A percentile compares a stretch with the other conserved stretches of the same genome.
phyloP scores from a whole-genome alignment of 257 asterid genomes.

The Handroanthus guayacan region DNA sequence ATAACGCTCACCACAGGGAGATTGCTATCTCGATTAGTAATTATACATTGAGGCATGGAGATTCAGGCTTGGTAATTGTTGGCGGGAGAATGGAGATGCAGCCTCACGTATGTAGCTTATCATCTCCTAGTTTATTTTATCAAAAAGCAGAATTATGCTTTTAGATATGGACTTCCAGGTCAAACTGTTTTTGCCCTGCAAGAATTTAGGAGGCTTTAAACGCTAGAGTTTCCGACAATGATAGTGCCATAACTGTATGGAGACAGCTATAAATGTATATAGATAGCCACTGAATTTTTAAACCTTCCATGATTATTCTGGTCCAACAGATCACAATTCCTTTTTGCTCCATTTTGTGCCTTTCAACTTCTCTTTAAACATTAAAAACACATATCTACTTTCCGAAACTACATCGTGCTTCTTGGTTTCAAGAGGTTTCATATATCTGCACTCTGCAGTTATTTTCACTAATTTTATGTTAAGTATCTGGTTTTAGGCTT shows the following conservation, averaged over 20 bases:
- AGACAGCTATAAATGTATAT: constrained; percentile 13
- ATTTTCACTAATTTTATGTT: not conserved
- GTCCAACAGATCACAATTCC: constrained; percentile 6
- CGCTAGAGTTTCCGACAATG: constrained; percentile 14
- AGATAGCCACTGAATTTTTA: constrained; percentile 14
- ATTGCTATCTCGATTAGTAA: constrained; percentile 84
- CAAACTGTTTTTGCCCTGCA: not conserved
- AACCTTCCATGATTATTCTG: constrained; percentile 2
- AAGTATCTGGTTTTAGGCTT: constrained; percentile 22
- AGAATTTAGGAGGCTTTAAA: constrained; percentile 21
- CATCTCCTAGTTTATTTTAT: constrained; percentile 30
- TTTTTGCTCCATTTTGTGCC: constrained; percentile 1
- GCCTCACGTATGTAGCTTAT: constrained; percentile 75
- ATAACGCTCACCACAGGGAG: constrained; percentile 97
- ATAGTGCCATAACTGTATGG: constrained; percentile 9
- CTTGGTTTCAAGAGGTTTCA: constrained; percentile 2
- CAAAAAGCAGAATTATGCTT: constrained; percentile 21
- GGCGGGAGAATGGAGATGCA: constrained; percentile 99
- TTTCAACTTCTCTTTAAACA: constrained; percentile 10
- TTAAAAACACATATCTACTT: not conserved
- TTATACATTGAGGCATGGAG: constrained; percentile 93
- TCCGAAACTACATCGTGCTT: not conserved
- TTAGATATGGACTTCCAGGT: constrained; percentile 28
- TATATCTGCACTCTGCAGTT: not conserved
- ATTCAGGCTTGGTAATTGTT: constrained; percentile 87